These are phyloP conservation scores for Cyclotella kingstonii DNA, from an alignment of 108 stramenopile species.

Conservation along the genomic window DNA sequence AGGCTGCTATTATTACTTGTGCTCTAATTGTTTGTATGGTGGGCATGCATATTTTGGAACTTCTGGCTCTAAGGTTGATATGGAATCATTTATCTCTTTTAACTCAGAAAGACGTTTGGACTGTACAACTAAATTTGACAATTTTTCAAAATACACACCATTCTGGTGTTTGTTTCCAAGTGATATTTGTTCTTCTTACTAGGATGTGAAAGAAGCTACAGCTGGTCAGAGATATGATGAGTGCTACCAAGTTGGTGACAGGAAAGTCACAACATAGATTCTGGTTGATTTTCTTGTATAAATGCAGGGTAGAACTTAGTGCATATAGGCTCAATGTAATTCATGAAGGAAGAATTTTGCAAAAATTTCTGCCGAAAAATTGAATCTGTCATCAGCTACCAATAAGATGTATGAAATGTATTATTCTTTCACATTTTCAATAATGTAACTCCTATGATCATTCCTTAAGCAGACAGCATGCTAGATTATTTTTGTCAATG, in stretches of 20 bases:
- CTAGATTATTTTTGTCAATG: no score
- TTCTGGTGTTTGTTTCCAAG: constrained; percentile 27
- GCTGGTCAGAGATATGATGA: background rate
- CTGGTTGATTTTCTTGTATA: no score
- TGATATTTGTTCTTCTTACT: background rate
- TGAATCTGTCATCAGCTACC: no score
- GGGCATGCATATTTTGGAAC: constrained; percentile 19
- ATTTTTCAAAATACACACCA: constrained; percentile 6
- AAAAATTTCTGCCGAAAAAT: no score
- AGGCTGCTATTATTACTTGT: constrained; percentile 20
- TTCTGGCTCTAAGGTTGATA: background rate
- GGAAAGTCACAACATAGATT: no score
- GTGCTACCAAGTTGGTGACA: background rate
- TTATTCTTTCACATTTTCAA: no score
- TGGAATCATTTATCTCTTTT: constrained; percentile 3
- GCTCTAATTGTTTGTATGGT: constrained; percentile 22
- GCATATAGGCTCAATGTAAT: no score
- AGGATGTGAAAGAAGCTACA: background rate
- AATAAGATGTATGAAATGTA: no score
- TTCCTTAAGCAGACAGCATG: no score
- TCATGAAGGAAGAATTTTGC: no score
- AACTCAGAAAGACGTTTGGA: constrained; percentile 11
- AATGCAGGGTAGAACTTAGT: no score
- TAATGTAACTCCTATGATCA: no score
- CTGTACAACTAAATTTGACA: constrained; percentile 12